These are phyloP conservation scores for Candida pini DNA, from an alignment of 805 yeast genomes.

Conservation along the genomic window DNA sequence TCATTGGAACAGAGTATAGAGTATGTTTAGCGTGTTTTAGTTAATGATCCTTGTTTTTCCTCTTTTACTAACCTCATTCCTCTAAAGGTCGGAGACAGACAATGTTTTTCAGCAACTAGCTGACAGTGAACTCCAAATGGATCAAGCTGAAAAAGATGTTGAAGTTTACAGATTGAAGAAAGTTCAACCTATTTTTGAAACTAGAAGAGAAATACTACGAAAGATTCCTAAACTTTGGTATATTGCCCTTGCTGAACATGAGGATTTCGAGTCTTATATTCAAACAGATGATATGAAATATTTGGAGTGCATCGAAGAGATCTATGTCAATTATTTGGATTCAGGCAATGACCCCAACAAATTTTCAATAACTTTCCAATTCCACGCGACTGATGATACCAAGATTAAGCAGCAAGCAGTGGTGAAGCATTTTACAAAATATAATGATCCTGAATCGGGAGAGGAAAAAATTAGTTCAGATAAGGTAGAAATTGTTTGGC, in stretches of 20 bases:
- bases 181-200: slow-evolving; percentile 51
- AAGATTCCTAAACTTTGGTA: slow-evolving; percentile 82
- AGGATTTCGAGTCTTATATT: slow-evolving; percentile 78
- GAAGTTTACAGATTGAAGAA: slow-evolving; percentile 47
- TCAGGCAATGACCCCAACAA: slow-evolving; percentile 33
- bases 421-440: slow-evolving; percentile 51
- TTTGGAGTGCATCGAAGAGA: slow-evolving; percentile 59
- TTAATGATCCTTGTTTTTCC: not conserved
- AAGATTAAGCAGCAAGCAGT: slow-evolving; percentile 53
- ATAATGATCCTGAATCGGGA: slow-evolving; percentile 41
- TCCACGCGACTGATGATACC: slow-evolving; percentile 37
- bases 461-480: slow-evolving; percentile 51
- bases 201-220: slow-evolving; percentile 47
- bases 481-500: slow-evolving; percentile 62
- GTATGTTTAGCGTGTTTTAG: not conserved
- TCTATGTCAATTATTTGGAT: slow-evolving; percentile 52
- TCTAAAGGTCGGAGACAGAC: too few relatives aligned
- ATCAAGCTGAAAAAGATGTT: slow-evolving; percentile 53
- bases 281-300: slow-evolving; percentile 72
- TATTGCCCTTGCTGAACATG: slow-evolving; percentile 74
- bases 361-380: slow-evolving; percentile 56
- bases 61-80: not conserved
- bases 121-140: slow-evolving; percentile 52
- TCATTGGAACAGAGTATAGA: slow-evolving; percentile 1
- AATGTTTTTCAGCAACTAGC: slow-evolving; percentile 46